These are phyloP conservation scores for Emmonsiellopsis sp. DNA, from an alignment of 2,329 filamentous ascomycete genomes.

Conservation along the genomic window DNA sequence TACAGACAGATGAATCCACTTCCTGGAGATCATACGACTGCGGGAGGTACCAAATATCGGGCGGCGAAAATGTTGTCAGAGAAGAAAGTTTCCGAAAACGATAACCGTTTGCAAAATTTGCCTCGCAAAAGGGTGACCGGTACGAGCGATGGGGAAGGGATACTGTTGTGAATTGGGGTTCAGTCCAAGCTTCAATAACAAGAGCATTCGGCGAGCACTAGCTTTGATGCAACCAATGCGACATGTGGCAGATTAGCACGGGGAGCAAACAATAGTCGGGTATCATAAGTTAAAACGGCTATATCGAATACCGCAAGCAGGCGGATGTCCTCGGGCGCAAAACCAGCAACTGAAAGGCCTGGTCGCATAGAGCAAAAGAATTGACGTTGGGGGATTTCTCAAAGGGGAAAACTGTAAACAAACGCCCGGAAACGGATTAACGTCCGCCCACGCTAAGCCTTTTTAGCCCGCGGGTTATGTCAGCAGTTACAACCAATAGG, in stretches of 20 bases:
- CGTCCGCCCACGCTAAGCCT: neutral
- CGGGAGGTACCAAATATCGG: neutral
- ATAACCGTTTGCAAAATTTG: neutral
- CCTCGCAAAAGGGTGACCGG: neutral
- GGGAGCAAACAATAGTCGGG: neutral
- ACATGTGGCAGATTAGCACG: neutral
- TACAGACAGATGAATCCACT: neutral
- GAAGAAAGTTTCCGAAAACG: neutral
- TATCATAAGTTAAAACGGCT: neutral
- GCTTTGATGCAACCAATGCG: neutral
- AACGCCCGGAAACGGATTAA: conserved; percentile 10
- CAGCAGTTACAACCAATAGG: neutral
- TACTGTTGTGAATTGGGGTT: neutral
- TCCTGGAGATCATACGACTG: neutral
- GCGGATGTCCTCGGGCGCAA: neutral
- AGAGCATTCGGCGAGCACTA: neutral
- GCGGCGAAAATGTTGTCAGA: neutral
- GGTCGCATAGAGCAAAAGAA: neutral
- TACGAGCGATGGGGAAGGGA: neutral
- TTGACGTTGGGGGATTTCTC: conserved; percentile 2
- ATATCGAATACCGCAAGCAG: neutral
- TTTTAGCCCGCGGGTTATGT: neutral
- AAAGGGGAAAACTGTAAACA: conserved; percentile 12
- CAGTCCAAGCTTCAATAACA: neutral
- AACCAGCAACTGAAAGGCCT: neutral